Evolutionary conservation across 306 rosid species (phyloP), one percentile per base, ranked within the genome.

Genomic region (Phaseolus lunatus): DNA sequence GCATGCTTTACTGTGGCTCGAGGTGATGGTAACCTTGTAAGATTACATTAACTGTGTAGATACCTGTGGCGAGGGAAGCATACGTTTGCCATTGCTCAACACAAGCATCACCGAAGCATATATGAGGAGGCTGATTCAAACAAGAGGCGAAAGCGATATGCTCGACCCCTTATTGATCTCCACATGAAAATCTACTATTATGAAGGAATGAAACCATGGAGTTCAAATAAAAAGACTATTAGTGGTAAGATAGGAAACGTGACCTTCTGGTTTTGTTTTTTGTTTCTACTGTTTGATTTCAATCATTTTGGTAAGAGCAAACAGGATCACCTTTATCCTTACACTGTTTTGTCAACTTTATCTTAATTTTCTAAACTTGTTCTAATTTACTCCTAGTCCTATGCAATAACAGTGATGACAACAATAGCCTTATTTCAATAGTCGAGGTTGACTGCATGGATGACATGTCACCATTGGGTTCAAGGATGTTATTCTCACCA

Each of bases 41-140:
- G 29, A 9, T 44, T 27, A 70, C 39, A 57, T 76, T 85, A 72
- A 37, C 58, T 59, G 5, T 83, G 78, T 79, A 95, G 99, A 85
- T 95, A 95, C 77, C 82, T 95, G 53, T 95, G 99, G 99, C 96
- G 96, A 67, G 94, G 87, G 75, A 92, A 89, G 80, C 78, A 90
- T 81, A 85, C 99, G 16, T 95, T 89, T 80, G 99, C 97, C 85
- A 95, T 95, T 81, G 90, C 99, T 84, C 99, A 90, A 84, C 99
- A 95, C 86, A 95, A 95, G 89, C 97, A 95, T 83, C 97, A 92
- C 70, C 91, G 14, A 24, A 95, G 88, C 70, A 89, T 92, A 80
- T 95, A 89, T 0, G 99, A 95, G 87, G 99, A 95, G 85, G 99
- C 99, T 73, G 97, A 95, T 84, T 68, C 99, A 81, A 95, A 95